phyloP scores from a whole-genome alignment of 2,329 filamentous ascomycete species.

The Podosphaera xanthii region DNA sequence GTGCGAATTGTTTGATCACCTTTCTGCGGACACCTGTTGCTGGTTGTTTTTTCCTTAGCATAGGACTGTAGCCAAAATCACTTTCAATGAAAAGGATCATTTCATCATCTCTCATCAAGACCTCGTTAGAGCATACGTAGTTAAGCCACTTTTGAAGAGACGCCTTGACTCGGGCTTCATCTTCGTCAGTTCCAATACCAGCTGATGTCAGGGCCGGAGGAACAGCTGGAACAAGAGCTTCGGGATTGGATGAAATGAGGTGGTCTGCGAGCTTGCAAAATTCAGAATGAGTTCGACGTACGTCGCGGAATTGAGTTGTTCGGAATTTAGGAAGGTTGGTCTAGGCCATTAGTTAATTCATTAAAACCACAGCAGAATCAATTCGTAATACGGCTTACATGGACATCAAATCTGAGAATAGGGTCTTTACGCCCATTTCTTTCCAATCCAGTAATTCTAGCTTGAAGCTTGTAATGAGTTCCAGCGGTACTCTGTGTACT shows the following conservation, averaged over 20 bases:
- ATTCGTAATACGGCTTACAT: constrained; percentile 35
- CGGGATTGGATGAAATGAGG: constrained; percentile 90
- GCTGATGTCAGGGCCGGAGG: constrained; percentile 88
- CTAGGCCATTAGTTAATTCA: constrained; percentile 23
- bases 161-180: constrained; percentile 71
- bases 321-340: constrained; percentile 97
- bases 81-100: constrained; percentile 98
- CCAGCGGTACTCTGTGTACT: constrained; percentile 23
- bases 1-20: constrained; percentile 93
- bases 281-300: constrained; percentile 83
- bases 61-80: constrained; percentile 92
- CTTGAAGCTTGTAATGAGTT: constrained; percentile 66
- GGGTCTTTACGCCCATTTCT: constrained; percentile 88
- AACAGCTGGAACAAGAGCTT: constrained; percentile 81
- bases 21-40: constrained; percentile 88
- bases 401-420: constrained; percentile 83
- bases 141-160: constrained; percentile 90
- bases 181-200: constrained; percentile 86
- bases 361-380: background rate
- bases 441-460: constrained; percentile 85
- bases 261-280: constrained; percentile 94
- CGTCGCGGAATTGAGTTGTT: constrained; percentile 94
- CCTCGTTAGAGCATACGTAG: constrained; percentile 74
- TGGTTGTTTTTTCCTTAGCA: constrained; percentile 87
- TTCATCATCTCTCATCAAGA: constrained; percentile 86